Evolutionary conservation across 2,329 filamentous ascomycete species (phyloP).

Genomic region (Mycosphaerella sp.): DNA sequence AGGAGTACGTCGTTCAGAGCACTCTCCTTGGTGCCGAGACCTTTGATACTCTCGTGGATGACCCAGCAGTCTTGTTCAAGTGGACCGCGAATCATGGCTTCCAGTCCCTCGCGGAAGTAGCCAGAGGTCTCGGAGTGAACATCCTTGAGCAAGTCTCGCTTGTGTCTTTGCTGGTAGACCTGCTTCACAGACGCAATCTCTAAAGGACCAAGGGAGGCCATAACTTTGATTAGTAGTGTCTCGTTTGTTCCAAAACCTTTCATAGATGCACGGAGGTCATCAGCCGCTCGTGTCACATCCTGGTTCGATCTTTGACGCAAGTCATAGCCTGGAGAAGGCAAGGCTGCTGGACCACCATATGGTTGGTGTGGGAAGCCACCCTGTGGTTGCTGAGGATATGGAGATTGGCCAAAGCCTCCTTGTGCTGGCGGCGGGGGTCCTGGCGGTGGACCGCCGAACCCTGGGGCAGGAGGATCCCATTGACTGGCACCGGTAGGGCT

Average conservation of each 20-base stretch:
- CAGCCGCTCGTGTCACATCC: constrained; percentile 62
- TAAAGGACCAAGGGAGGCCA: constrained; percentile 69
- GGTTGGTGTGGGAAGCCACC: constrained; percentile 16
- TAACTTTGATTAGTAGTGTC: constrained; percentile 61
- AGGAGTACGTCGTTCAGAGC: constrained; percentile 83
- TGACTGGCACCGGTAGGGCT: constrained; percentile 13
- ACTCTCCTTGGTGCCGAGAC: constrained; percentile 77
- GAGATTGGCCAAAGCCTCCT: constrained; percentile 12
- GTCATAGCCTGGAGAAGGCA: constrained; percentile 68
- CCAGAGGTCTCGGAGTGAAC: constrained; percentile 68
- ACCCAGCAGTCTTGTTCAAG: constrained; percentile 68
- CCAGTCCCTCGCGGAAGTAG: constrained; percentile 67
- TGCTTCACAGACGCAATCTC: constrained; percentile 64
- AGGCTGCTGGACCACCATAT: constrained; percentile 47
- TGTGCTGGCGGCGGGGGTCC: constrained; percentile 22
- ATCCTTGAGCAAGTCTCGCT: constrained; percentile 66
- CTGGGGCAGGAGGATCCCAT: constrained; percentile 17
- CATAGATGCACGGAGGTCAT: constrained; percentile 73
- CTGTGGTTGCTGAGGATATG: constrained; percentile 12
- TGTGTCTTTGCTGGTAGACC: constrained; percentile 59
- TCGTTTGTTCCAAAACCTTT: constrained; percentile 92
- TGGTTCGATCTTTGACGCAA: constrained; percentile 61
- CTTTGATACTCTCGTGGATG: constrained; percentile 65
- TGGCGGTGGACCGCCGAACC: constrained; percentile 22
- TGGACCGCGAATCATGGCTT: constrained; percentile 72